Evolutionary conservation across 768 basidiomycete species (phyloP).

Genomic region (Rhodosporidiobolus sp.): DNA sequence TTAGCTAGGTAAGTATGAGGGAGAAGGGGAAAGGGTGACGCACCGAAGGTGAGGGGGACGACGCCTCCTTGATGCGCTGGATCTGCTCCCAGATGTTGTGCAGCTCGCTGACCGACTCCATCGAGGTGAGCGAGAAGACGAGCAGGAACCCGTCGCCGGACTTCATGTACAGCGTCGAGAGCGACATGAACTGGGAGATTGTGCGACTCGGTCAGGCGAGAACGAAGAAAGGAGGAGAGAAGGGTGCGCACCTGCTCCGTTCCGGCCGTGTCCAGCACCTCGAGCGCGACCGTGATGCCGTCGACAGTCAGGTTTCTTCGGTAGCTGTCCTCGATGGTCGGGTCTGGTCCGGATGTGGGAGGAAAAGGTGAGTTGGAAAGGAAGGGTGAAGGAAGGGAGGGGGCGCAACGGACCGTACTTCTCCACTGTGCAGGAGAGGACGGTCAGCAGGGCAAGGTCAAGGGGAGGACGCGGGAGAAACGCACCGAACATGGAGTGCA

Average conservation of each 20-base stretch:
- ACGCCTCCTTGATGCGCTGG: constrained; percentile 41
- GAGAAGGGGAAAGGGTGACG: not conserved
- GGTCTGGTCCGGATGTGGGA: constrained; percentile 55
- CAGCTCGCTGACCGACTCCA: constrained; percentile 41
- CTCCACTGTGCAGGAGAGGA: no score
- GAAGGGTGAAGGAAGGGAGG: not conserved
- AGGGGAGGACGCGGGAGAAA: not conserved
- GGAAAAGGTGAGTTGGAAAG: not conserved
- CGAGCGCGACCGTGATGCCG: constrained; percentile 37
- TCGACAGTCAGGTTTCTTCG: constrained; percentile 41
- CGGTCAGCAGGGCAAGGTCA: no score
- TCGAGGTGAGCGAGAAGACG: constrained; percentile 43
- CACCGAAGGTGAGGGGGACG: not conserved
- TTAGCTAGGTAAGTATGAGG: not conserved
- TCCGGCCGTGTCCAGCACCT: constrained; percentile 45
- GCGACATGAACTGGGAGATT: constrained; percentile 40
- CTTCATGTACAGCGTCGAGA: constrained; percentile 45
- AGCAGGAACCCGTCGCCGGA: constrained; percentile 45
- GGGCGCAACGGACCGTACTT: not conserved
- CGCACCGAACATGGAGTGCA: constrained; percentile 56
- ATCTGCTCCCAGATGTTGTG: constrained; percentile 41
- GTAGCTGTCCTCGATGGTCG: constrained; percentile 70
- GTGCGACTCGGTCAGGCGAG: not conserved
- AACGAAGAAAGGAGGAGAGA: not conserved
- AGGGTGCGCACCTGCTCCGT: constrained; percentile 54